Conservation (phyloP, 2,329 filamentous ascomycete species). For the Epichloe coenophiala region DNA sequence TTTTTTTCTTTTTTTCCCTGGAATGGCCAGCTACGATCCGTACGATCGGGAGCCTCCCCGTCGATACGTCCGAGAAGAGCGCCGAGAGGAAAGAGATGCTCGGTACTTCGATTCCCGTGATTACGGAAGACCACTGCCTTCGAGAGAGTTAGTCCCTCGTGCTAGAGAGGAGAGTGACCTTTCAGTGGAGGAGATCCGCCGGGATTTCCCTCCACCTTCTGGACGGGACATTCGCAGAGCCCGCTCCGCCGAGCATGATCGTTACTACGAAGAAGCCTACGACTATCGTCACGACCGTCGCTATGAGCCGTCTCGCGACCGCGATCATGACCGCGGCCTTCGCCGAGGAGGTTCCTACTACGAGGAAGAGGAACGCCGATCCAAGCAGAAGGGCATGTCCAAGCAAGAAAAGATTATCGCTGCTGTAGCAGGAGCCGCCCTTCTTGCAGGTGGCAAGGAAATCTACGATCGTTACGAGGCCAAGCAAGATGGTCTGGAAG, state of each 20-base stretch:
- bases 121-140: conserved; percentile 29
- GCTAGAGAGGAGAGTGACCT: conserved; percentile 60
- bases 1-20: neutral
- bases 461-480: conserved; percentile 50
- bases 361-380: conserved; percentile 43
- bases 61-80: conserved; percentile 41
- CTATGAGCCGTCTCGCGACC: conserved; percentile 16
- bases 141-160: conserved; percentile 42
- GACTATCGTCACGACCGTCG: conserved; percentile 33
- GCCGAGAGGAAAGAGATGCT: conserved; percentile 35
- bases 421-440: conserved; percentile 49
- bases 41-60: conserved; percentile 39
- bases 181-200: conserved; percentile 67
- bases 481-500: conserved; percentile 32
- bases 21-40: conserved; percentile 37
- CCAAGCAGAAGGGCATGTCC: conserved; percentile 35
- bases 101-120: conserved; percentile 42
- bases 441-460: conserved; percentile 52
- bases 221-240: conserved; percentile 42
- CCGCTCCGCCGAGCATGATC: conserved; percentile 46
- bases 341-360: conserved; percentile 35
- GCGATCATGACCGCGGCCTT: conserved; percentile 25
- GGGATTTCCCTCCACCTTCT: conserved; percentile 67
- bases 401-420: conserved; percentile 55
- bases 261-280: conserved; percentile 40